Percentiles rank a stretch among this genome's conserved stretches.
These are phyloP conservation scores for Halenospora varia DNA, from an alignment of 495 filamentous ascomycete species.

Conservation along the genomic window DNA sequence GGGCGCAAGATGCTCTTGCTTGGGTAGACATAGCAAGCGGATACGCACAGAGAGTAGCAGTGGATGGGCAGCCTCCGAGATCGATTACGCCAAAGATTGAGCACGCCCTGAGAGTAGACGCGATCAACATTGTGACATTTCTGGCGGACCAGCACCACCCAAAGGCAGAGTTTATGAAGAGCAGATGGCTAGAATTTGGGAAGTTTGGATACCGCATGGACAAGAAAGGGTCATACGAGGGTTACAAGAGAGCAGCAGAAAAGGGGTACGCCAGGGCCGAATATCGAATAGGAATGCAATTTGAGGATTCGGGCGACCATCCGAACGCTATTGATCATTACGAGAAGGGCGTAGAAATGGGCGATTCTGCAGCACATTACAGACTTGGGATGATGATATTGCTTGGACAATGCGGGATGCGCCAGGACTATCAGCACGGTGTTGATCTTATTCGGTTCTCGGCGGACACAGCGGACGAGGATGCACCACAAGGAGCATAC, in stretches of 20 bases:
- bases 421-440: conserved; percentile 72
- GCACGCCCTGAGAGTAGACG: conserved; percentile 81
- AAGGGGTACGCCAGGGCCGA: conserved; percentile 91
- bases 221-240: conserved; percentile 88
- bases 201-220: conserved; percentile 87
- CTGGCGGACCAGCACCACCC: conserved; percentile 89
- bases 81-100: conserved; percentile 79
- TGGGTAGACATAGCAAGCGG: conserved; percentile 81
- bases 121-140: conserved; percentile 86
- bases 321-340: conserved; percentile 90
- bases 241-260: conserved; percentile 80
- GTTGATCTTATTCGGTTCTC: conserved; percentile 77
- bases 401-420: conserved; percentile 86
- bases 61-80: conserved; percentile 48
- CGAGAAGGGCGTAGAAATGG: conserved; percentile 65
- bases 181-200: conserved; percentile 97
- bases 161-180: conserved; percentile 89
- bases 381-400: conserved; percentile 97
- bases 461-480: conserved; percentile 89
- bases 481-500: conserved; percentile 95
- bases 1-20: conserved; percentile 88
- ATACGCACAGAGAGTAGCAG: conserved; percentile 29
- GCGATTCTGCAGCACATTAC: conserved; percentile 92
- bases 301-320: conserved; percentile 87
- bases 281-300: conserved; percentile 98